phyloP scores from a whole-genome alignment of 116 monocot genomes.

The Papilionanthe hybrid region DNA sequence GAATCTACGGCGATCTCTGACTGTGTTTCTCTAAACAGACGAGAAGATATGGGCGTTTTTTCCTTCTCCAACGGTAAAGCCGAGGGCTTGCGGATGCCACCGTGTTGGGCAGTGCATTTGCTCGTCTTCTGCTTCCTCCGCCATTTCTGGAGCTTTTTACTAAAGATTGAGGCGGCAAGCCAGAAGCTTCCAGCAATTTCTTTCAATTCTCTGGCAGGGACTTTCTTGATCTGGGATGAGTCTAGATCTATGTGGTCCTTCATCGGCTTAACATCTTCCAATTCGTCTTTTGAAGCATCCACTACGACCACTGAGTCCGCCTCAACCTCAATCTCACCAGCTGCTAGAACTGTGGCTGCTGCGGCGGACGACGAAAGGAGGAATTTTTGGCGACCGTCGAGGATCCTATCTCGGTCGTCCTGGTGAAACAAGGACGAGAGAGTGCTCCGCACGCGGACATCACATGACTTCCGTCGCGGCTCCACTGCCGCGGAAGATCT shows the following conservation, averaged over 20 bases:
- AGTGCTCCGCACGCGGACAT: constrained; percentile 48
- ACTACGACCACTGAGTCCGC: constrained; percentile 4
- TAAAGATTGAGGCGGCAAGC: constrained; percentile 61
- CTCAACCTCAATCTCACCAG: constrained; percentile 14
- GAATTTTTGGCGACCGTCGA: too few relatives aligned
- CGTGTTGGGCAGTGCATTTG: constrained; percentile 19
- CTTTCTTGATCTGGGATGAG: constrained; percentile 30
- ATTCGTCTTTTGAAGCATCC: constrained; percentile 6
- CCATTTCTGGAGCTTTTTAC: constrained; percentile 78
- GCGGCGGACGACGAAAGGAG: background rate
- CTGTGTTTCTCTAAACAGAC: constrained; percentile 26
- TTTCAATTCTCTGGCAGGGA: constrained; percentile 21
- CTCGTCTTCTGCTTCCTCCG: constrained; percentile 56
- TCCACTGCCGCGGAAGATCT: constrained; percentile 23
- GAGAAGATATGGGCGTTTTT: constrained; percentile 3
- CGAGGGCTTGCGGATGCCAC: background rate
- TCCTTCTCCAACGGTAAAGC: constrained; percentile 4
- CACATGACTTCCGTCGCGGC: constrained; percentile 64
- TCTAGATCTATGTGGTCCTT: constrained; percentile 74
- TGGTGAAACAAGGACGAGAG: constrained; percentile 61
- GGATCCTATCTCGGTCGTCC: constrained; percentile 30
- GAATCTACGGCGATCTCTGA: constrained; percentile 41
- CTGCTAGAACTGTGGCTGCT: background rate
- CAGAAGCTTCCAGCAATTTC: constrained; percentile 67
- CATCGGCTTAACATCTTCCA: constrained; percentile 37